Evolutionary conservation across 2,329 filamentous ascomycete genomes (phyloP).

Genomic region (Aspergillus ochraceoroseus): DNA sequence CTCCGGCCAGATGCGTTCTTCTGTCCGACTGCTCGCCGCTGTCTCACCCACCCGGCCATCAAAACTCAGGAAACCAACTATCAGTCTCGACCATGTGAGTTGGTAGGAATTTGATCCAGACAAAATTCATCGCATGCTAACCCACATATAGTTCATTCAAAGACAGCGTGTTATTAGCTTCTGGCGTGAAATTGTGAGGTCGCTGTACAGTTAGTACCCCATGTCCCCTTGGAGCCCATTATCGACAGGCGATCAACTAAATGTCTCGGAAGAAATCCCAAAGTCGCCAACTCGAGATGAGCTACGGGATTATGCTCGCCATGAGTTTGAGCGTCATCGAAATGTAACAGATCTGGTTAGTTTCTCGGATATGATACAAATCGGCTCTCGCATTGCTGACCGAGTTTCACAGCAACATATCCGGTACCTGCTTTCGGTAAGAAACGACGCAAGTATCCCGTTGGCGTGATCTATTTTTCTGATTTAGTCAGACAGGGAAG

Average conservation of each 20-base stretch:
- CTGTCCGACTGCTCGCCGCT: slow-evolving; percentile 27
- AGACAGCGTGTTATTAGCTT: slow-evolving; percentile 42
- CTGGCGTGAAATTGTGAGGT: slow-evolving; percentile 42
- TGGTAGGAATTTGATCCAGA: neutral
- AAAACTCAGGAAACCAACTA: slow-evolving; percentile 34
- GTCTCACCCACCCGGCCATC: slow-evolving; percentile 30
- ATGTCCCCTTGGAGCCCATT: too few relatives aligned
- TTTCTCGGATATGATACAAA: neutral
- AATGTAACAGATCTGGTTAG: slow-evolving; percentile 42
- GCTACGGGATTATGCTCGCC: slow-evolving; percentile 40
- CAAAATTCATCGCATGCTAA: slow-evolving; percentile 9
- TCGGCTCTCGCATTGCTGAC: slow-evolving; percentile 4
- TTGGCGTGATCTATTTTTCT: neutral
- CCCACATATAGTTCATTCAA: slow-evolving; percentile 38
- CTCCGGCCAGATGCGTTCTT: slow-evolving; percentile 27
- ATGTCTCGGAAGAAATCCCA: slow-evolving; percentile 33
- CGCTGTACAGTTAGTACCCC: slow-evolving; percentile 35
- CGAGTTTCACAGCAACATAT: slow-evolving; percentile 37
- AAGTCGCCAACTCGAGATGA: slow-evolving; percentile 40
- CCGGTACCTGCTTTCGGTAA: slow-evolving; percentile 44
- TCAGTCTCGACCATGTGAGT: slow-evolving; percentile 41
- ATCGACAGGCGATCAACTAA: too few relatives aligned
- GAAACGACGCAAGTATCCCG: neutral
- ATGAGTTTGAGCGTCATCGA: slow-evolving; percentile 44
- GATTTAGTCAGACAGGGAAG: slow-evolving; percentile 39